phyloP scores from a whole-genome alignment of 805 yeast genomes.

The Lipomyces spencermartinsiae region DNA sequence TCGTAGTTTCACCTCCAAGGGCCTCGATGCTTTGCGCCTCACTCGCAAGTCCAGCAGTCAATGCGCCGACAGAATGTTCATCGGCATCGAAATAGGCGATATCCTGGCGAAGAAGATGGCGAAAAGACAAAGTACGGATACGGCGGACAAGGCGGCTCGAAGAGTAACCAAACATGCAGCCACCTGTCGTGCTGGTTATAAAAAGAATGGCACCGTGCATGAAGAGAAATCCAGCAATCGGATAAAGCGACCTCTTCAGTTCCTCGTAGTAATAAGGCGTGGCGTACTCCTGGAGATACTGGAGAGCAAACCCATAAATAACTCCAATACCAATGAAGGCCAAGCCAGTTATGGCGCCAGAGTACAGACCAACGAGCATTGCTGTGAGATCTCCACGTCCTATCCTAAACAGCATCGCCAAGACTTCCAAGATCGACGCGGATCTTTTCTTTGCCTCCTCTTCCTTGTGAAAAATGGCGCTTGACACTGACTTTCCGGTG shows the following conservation, averaged over 20 bases:
- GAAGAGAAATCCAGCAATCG: constrained; percentile 31
- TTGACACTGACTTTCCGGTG: constrained; percentile 10
- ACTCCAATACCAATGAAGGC: constrained; percentile 26
- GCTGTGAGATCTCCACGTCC: constrained; percentile 21
- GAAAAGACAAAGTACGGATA: constrained; percentile 40
- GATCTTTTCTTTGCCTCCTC: constrained; percentile 10
- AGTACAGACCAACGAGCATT: constrained; percentile 19
- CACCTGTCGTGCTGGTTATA: constrained; percentile 26
- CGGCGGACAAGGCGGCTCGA: constrained; percentile 38
- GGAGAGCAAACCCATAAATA: constrained; percentile 27
- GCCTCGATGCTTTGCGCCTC: constrained; percentile 44
- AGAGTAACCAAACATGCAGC: constrained; percentile 34
- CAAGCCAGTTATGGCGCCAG: constrained; percentile 34
- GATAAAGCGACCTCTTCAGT: constrained; percentile 26
- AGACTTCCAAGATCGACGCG: constrained; percentile 20
- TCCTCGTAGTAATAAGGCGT: constrained; percentile 23
- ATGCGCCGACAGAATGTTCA: constrained; percentile 41
- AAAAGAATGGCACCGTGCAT: constrained; percentile 28
- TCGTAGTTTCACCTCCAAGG: constrained; percentile 43
- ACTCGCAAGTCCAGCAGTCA: constrained; percentile 40
- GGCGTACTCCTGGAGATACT: constrained; percentile 24
- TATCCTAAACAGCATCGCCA: constrained; percentile 13
- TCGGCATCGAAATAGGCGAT: constrained; percentile 42
- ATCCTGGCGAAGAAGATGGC: constrained; percentile 43
- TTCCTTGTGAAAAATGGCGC: constrained; percentile 6